These are phyloP conservation scores for Boletus calvinii DNA, from an alignment of 1,284 basidiomycete species.

Conservation along the genomic window DNA sequence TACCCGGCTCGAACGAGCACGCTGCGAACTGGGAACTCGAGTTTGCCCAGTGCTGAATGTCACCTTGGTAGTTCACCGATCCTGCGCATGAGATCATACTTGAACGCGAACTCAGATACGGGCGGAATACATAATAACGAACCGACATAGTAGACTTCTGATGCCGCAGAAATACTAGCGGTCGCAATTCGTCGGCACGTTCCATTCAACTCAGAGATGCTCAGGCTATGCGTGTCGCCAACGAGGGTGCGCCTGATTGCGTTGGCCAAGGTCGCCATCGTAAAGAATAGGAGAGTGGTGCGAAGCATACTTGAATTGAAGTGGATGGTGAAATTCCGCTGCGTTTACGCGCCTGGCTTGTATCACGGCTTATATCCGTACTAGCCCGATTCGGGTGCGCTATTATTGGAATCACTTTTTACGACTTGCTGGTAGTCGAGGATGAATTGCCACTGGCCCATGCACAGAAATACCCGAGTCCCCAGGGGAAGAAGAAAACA, in stretches of 20 bases:
- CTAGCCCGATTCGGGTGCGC: too few relatives aligned
- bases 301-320: neutral
- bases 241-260: neutral
- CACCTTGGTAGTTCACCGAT: constrained; percentile 34
- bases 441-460: too few relatives aligned
- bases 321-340: neutral
- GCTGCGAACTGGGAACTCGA: constrained; percentile 43
- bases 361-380: too few relatives aligned
- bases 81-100: constrained; percentile 2
- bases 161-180: constrained; percentile 15
- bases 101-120: neutral
- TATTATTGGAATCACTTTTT: too few relatives aligned
- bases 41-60: constrained; percentile 45
- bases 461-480: too few relatives aligned
- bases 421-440: too few relatives aligned
- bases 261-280: neutral
- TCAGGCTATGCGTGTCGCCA: too few relatives aligned
- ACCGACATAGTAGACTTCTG: constrained; percentile 10
- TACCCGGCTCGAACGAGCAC: constrained; percentile 54
- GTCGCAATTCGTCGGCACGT: too few relatives aligned
- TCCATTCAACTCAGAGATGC: too few relatives aligned
- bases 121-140: neutral
- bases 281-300: neutral
- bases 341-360: neutral
- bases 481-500: too few relatives aligned